Conservation (phyloP, 305 asterid species). For the Stenogyne calaminthoides region DNA sequence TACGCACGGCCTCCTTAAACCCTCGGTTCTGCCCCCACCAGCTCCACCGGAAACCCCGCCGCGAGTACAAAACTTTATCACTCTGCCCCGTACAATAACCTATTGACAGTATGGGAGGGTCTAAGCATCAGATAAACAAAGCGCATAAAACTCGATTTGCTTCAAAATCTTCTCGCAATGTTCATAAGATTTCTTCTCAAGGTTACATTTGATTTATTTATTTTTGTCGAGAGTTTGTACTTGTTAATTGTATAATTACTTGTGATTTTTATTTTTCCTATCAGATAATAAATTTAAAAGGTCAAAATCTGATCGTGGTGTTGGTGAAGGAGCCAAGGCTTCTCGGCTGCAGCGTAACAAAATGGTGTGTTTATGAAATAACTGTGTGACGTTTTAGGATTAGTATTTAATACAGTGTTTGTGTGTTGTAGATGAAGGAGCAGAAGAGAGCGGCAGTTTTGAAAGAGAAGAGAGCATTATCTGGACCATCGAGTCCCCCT, state of each 20-base stretch:
- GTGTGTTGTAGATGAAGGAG: constrained; percentile 63
- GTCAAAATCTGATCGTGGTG: constrained; percentile 53
- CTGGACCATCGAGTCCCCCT: constrained; percentile 82
- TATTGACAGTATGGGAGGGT: constrained; percentile 57
- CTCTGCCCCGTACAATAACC: neutral
- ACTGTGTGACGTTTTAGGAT: neutral
- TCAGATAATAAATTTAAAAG: constrained; percentile 65
- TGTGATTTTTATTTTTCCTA: constrained; percentile 2
- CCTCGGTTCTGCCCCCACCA: neutral
- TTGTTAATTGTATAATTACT: neutral
- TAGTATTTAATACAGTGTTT: constrained; percentile 17
- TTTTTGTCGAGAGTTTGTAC: neutral
- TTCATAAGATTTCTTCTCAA: constrained; percentile 70
- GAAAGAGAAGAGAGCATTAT: constrained; percentile 78
- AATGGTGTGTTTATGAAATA: constrained; percentile 49
- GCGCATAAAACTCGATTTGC: constrained; percentile 79
- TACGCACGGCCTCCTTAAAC: neutral
- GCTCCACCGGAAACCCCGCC: neutral
- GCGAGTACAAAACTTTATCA: neutral
- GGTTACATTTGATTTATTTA: constrained; percentile 41
- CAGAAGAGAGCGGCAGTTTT: constrained; percentile 70
- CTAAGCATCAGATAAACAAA: constrained; percentile 73
- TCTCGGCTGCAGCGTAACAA: constrained; percentile 81
- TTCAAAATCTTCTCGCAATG: constrained; percentile 83
- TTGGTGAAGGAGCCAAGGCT: constrained; percentile 74